Percentiles rank a stretch among this genome's conserved stretches.
Evolutionary conservation across 139 green algal genomes (phyloP).

Genomic region (Micractinium conductrix): DNA sequence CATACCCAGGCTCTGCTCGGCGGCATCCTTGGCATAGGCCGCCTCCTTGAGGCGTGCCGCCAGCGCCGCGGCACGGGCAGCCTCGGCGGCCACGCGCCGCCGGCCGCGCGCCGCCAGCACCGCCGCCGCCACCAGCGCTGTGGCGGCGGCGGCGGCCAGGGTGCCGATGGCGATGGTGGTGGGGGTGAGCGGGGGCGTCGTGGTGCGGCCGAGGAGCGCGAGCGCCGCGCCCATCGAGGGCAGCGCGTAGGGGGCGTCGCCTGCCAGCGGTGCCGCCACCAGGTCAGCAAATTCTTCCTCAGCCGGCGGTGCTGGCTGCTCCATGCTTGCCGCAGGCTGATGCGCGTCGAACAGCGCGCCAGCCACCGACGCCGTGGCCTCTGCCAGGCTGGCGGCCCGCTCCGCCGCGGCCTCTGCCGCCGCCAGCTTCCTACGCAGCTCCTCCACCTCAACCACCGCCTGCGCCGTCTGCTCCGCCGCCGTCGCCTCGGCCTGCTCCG

Average conservation of each 20-base stretch:
- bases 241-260: no score
- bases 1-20: constrained; percentile 26
- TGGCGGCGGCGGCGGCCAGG: background rate
- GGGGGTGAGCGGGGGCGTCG: no score
- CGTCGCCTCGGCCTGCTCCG: background rate
- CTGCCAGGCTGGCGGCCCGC: background rate
- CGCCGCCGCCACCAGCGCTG: background rate
- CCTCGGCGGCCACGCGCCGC: background rate
- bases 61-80: background rate
- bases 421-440: background rate
- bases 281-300: background rate
- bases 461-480: background rate
- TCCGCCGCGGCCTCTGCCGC: background rate
- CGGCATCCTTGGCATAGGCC: constrained; percentile 31
- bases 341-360: background rate
- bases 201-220: no score
- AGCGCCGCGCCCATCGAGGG: no score
- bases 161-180: background rate
- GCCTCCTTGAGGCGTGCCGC: constrained; percentile 26
- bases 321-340: no score
- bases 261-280: background rate
- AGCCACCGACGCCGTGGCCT: background rate
- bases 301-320: no score
- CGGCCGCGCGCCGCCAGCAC: background rate
- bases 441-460: background rate